Evolutionary conservation across 2,329 filamentous ascomycete genomes (phyloP).

Genomic region (Fonsecaea nubica): DNA sequence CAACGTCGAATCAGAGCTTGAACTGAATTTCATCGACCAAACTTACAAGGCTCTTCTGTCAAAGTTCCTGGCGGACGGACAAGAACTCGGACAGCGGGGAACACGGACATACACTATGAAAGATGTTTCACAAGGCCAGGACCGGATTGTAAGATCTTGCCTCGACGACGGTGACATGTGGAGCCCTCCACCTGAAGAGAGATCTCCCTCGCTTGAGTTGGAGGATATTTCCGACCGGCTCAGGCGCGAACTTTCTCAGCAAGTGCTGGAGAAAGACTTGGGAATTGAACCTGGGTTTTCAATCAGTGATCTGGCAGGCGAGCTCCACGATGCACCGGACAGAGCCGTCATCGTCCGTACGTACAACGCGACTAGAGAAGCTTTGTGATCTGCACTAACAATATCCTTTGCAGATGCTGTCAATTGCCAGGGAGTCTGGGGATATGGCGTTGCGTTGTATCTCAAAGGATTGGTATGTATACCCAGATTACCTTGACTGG

Average conservation of each 20-base stretch:
- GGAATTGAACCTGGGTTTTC: constrained; percentile 18
- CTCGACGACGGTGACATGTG: constrained; percentile 19
- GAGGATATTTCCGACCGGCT: constrained; percentile 2
- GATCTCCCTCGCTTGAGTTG: constrained; percentile 1
- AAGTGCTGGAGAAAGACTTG: background rate
- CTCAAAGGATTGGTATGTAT: constrained; percentile 52
- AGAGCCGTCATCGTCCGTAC: constrained; percentile 59
- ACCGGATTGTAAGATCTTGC: constrained; percentile 26
- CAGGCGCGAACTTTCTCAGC: background rate
- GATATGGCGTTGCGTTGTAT: constrained; percentile 61
- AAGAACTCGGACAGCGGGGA: background rate
- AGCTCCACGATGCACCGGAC: constrained; percentile 61
- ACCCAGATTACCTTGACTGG: background rate
- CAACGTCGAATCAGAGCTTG: background rate
- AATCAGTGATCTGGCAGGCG: constrained; percentile 31
- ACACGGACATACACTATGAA: constrained; percentile 17
- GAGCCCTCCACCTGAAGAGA: constrained; percentile 15
- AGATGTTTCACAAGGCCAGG: constrained; percentile 25
- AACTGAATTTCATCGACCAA: constrained; percentile 24
- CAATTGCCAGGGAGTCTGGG: constrained; percentile 65
- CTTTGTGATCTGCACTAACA: background rate
- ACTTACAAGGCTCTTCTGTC: constrained; percentile 27
- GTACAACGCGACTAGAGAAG: constrained; percentile 19
- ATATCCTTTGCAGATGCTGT: constrained; percentile 57
- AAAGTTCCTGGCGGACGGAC: constrained; percentile 3